phyloP scores from a whole-genome alignment of 805 yeast species.

The Starmerella asiatica region DNA sequence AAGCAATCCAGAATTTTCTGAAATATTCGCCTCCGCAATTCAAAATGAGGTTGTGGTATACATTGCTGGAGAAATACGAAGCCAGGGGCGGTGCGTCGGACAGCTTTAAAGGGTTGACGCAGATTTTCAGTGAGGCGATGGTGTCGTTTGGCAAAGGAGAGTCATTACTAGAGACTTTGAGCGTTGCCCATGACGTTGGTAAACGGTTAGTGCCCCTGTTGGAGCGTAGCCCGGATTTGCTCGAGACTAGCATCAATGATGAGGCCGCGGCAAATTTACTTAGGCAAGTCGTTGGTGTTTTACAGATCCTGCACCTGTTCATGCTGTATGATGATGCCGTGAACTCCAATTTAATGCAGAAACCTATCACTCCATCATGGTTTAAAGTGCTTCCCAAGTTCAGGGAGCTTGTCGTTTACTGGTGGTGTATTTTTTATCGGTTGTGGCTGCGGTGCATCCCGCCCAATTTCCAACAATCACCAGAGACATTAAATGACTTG shows the following conservation, averaged over 20 bases:
- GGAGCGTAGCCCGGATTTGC: conserved; percentile 12
- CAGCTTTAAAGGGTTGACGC: conserved; percentile 36
- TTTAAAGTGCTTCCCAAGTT: conserved; percentile 21
- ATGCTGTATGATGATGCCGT: conserved; percentile 28
- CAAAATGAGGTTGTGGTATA: conserved; percentile 61
- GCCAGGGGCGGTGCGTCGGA: conserved; percentile 29
- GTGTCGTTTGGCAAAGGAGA: conserved; percentile 26
- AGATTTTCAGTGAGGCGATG: conserved; percentile 36
- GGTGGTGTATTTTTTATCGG: conserved; percentile 30
- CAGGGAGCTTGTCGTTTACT: conserved; percentile 24
- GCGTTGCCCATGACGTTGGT: conserved; percentile 42
- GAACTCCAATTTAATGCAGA: conserved; percentile 22
- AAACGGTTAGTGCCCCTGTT: conserved; percentile 22
- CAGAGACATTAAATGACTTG: conserved; percentile 31
- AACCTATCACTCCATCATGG: conserved; percentile 26
- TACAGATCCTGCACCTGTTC: conserved; percentile 28
- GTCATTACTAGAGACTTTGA: conserved; percentile 37
- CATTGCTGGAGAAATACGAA: conserved; percentile 46
- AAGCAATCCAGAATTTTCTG: conserved; percentile 50
- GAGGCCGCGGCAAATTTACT: conserved; percentile 9
- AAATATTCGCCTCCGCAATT: conserved; percentile 50
- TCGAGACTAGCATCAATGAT: conserved; percentile 11
- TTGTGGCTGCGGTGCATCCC: conserved; percentile 28
- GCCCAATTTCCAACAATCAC: conserved; percentile 5
- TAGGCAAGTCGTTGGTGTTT: conserved; percentile 19